phyloP scores from a whole-genome alignment of 2,329 filamentous ascomycete genomes.

The Diaporthe caulivora region DNA sequence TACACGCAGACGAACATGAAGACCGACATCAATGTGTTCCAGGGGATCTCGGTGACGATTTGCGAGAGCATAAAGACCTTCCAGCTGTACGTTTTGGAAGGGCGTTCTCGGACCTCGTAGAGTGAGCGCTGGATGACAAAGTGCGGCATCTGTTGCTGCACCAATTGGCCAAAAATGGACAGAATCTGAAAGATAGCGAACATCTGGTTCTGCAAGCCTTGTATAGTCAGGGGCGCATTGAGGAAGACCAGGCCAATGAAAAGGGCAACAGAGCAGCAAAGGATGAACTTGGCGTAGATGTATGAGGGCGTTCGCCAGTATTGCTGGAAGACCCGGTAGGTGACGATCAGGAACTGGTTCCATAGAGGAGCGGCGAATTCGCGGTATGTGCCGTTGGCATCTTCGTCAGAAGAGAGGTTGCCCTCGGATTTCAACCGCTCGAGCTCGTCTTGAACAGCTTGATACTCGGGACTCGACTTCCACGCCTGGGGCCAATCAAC shows the following conservation, averaged over 20 bases:
- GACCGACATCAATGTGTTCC: conserved; percentile 82
- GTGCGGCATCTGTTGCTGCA: conserved; percentile 86
- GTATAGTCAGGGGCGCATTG: conserved; percentile 76
- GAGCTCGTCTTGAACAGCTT: conserved; percentile 46
- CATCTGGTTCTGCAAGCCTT: conserved; percentile 88
- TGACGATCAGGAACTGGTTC: conserved; percentile 75
- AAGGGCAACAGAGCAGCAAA: conserved; percentile 74
- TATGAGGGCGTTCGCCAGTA: conserved; percentile 93
- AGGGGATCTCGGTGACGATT: conserved; percentile 87
- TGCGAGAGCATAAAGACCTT: conserved; percentile 86
- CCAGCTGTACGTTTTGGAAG: conserved; percentile 88
- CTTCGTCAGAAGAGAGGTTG: conserved; percentile 39
- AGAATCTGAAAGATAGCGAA: conserved; percentile 88
- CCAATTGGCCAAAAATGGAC: conserved; percentile 84
- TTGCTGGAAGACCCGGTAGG: conserved; percentile 84
- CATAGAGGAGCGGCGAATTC: conserved; percentile 86
- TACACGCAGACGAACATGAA: conserved; percentile 87
- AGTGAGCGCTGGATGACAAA: conserved; percentile 85
- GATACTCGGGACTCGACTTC: conserved; percentile 48
- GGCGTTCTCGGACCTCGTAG: conserved; percentile 87
- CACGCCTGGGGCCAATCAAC: conserved; percentile 51
- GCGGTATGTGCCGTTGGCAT: conserved; percentile 59
- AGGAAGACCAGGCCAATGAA: conserved; percentile 89
- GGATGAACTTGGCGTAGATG: conserved; percentile 84
- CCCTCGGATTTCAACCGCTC: conserved; percentile 42